A percentile compares a stretch with the other conserved stretches of the same genome.
Conservation (phyloP, 805 yeast genomes). For the Saturnispora ahearnii region DNA sequence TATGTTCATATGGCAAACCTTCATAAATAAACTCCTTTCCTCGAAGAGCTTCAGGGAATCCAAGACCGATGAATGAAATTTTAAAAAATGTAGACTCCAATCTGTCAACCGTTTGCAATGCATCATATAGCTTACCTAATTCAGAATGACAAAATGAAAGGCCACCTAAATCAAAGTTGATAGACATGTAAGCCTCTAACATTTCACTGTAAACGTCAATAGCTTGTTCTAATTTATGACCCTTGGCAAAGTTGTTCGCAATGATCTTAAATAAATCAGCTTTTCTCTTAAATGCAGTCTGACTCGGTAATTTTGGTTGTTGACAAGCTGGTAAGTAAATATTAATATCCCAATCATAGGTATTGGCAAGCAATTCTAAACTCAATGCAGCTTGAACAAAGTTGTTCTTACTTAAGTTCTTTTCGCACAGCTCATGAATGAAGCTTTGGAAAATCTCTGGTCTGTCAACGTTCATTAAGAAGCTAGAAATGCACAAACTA, state of each 20-base stretch:
- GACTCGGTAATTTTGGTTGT: conserved; percentile 70
- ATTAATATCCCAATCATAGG: conserved; percentile 65
- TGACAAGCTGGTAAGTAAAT: conserved; percentile 44
- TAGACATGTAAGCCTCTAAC: conserved; percentile 60
- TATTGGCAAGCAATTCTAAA: conserved; percentile 65
- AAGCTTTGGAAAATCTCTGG: conserved; percentile 78
- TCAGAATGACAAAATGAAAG: conserved; percentile 62
- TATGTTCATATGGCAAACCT: conserved; percentile 81
- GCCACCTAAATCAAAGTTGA: conserved; percentile 68
- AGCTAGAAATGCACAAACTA: conserved; percentile 65
- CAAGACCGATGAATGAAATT: conserved; percentile 73
- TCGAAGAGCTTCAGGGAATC: conserved; percentile 71
- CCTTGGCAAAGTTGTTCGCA: conserved; percentile 60
- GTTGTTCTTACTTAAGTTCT: conserved; percentile 50
- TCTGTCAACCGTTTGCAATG: conserved; percentile 60
- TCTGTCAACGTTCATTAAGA: conserved; percentile 64
- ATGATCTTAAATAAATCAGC: conserved; percentile 62
- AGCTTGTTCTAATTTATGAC: conserved; percentile 72
- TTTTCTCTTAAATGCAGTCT: conserved; percentile 71
- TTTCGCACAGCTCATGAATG: conserved; percentile 63
- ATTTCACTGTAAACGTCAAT: conserved; percentile 70
- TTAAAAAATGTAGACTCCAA: conserved; percentile 70
- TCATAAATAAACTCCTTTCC: conserved; percentile 75
- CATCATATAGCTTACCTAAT: conserved; percentile 58
- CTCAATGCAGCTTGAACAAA: conserved; percentile 77